Base-by-base conservation (phyloP, 202 grass and related monocot genomes). In the Musa balbisiana region DNA sequence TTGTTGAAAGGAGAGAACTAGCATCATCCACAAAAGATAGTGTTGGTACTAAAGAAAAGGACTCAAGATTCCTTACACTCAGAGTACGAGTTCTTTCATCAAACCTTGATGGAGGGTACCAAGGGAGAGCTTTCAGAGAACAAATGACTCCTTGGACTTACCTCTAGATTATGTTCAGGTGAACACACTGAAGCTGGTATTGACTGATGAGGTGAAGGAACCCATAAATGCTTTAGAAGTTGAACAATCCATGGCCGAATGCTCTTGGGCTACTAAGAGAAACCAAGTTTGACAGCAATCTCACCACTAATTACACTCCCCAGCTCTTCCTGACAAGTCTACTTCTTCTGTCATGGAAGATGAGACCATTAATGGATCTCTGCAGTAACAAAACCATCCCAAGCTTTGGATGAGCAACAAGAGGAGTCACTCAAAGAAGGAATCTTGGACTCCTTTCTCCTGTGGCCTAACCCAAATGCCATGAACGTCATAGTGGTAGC, bases 401-500 rank as follows among this genome's bases (percentile, higher is more conserved):
- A 24, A 81, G 43, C 74, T 78, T 50, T 63, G 80, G 84, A 58
- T 10, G 67, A 87, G 64, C 71, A 74, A 22, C 60, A 76, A 21
- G 74, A 83, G 60, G 13, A 10, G 19, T 22, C 52, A 27, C 52
- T 51, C 3, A 66, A 86, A 67, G 90, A 90, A 82, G 78, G 55
- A 84, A 78, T 79, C 63, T 58, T 64, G 64, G 74, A 77, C 73
- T 77, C 72, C n/a, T n/a, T 64, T 79, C 81, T 82, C 59, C 82
- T 80, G 87, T 82, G 53, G 81, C n/a, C 83, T 71, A 64, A 53
- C 0, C 78, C 85, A 21, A 85, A 91, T 69, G 27, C 88, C 64
- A 83, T 93, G 81, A 98, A 98, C 89, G 52, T 93, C 63, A 88
- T 98, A 88, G 76, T 94, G 64, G 85, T 92, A 70, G 85, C 88